These are phyloP conservation scores for Lonicera japonica DNA, from an alignment of 129 eudicot genomes.

Conservation along the genomic window DNA sequence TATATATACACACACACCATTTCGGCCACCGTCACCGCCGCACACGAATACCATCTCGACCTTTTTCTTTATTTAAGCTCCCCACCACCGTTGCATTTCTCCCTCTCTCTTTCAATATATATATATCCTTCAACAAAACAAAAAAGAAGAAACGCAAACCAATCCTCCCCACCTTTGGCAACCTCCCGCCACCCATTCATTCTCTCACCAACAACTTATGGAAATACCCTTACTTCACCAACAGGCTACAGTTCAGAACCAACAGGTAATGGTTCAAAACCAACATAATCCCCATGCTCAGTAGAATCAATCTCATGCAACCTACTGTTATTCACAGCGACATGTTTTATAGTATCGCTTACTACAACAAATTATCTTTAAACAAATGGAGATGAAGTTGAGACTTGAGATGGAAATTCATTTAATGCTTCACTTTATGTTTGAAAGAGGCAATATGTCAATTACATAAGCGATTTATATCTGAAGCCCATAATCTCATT, in stretches of 20 bases:
- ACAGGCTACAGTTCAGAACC: constrained; percentile 45
- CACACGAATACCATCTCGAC: too few species aligned
- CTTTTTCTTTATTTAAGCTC: too few species aligned
- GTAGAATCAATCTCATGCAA: constrained; percentile 30
- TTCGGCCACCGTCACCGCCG: too few species aligned
- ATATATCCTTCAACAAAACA: too few species aligned
- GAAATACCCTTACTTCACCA: constrained; percentile 30
- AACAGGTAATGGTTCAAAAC: constrained; percentile 56
- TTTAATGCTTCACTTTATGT: constrained; percentile 23
- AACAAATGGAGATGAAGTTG: constrained; percentile 27
- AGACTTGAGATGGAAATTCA: constrained; percentile 29
- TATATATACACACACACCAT: too few species aligned
- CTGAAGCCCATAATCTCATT: constrained; percentile 22
- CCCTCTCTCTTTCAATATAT: too few species aligned
- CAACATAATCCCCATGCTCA: constrained; percentile 69
- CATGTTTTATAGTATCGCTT: constrained; percentile 27
- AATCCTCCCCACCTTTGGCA: too few species aligned
- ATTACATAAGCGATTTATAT: constrained; percentile 10
- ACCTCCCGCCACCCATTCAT: constrained; percentile 61
- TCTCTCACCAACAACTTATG: constrained; percentile 39
- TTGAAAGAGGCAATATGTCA: constrained; percentile 29
- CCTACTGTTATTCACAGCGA: constrained; percentile 31
- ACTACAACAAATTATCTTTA: constrained; percentile 21
- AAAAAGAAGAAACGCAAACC: too few species aligned
- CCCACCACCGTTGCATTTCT: too few species aligned